Evolutionary conservation across 805 yeast genomes (phyloP), one percentile per base, ranked within the genome.

Genomic region (Starmerella potacharoeniae): DNA sequence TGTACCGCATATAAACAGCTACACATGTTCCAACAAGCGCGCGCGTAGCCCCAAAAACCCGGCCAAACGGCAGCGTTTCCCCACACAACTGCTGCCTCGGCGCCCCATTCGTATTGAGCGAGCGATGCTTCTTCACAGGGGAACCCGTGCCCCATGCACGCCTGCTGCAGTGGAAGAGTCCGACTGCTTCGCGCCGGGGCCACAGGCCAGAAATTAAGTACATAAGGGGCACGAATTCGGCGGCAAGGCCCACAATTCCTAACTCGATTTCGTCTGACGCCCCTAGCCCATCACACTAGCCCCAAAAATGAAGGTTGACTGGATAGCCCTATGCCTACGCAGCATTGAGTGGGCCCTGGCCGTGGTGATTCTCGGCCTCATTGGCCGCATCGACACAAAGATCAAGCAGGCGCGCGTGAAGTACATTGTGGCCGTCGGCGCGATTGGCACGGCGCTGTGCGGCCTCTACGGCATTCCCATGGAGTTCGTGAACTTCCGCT

Each of bases 401-500:
- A 31, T 42, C n/a, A 17, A 14, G 31, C 54, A 52, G 50, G 49
- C 50, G 30, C 54, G 54, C 37, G 41, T 52, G 10, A 52, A 52
- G 51, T 52, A 52, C 40, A 41, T 42, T 16, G 45, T 52, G 6
- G 49, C 54, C 11, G 54, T 42, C 10, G 54, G 49, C 8, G 40
- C 43, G 5, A 52, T 52, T 11, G 48, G 54, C 30, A 42, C 48
- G 13, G 54, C 48, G 14, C 48, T 52, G 7, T 40, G 34, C 13
- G 54, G 54, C 13, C 29, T 52, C 10, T 44, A 31, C 33, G 54
- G 42, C 6, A 35, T 52, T n/a, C 54, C 54, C 22, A 28, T 52
- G 30, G 54, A 52, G 41, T 52, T 52, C 45, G 1, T 52, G n/a
- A 9, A 17, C 40, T 36, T 44, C 39, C 28, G 51, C 17, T 33